Evolutionary conservation across 2,329 filamentous ascomycete genomes (phyloP).

Genomic region (Claviceps citrina): DNA sequence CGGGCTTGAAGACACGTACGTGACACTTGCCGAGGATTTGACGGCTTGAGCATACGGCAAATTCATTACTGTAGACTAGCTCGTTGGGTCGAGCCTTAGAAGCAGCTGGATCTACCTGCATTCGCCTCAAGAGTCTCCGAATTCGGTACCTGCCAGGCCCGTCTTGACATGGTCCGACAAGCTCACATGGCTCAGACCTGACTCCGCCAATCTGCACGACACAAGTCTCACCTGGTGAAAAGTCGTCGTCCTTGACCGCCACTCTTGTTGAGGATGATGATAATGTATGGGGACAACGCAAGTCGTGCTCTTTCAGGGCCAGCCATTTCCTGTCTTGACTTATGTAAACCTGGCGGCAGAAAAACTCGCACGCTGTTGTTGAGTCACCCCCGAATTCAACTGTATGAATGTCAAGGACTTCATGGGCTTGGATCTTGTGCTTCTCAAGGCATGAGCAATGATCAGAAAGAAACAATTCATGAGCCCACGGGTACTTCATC

Average conservation of each 20-base stretch:
- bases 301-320: constrained; percentile 38
- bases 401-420: constrained; percentile 41
- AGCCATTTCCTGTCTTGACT: constrained; percentile 45
- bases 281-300: constrained; percentile 31
- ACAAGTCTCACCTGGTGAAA: constrained; percentile 43
- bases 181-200: constrained; percentile 44
- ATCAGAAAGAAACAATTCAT: constrained; percentile 64
- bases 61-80: constrained; percentile 38
- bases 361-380: constrained; percentile 35
- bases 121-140: constrained; percentile 37
- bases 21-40: constrained; percentile 41
- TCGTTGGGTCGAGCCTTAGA: constrained; percentile 34
- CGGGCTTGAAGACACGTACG: constrained; percentile 36
- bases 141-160: constrained; percentile 22
- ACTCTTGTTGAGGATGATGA: not conserved
- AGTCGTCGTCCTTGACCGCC: constrained; percentile 13
- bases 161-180: constrained; percentile 22
- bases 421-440: constrained; percentile 31
- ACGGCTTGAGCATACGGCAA: constrained; percentile 20
- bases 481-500: constrained; percentile 51
- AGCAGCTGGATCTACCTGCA: constrained; percentile 19
- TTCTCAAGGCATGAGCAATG: constrained; percentile 52
- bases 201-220: constrained; percentile 24
- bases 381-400: constrained; percentile 43
- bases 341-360: constrained; percentile 57